Evolutionary conservation across 2,329 filamentous ascomycete species (phyloP), one percentile per base, ranked within the genome.

Genomic region (Trichoderma koningiopsis): DNA sequence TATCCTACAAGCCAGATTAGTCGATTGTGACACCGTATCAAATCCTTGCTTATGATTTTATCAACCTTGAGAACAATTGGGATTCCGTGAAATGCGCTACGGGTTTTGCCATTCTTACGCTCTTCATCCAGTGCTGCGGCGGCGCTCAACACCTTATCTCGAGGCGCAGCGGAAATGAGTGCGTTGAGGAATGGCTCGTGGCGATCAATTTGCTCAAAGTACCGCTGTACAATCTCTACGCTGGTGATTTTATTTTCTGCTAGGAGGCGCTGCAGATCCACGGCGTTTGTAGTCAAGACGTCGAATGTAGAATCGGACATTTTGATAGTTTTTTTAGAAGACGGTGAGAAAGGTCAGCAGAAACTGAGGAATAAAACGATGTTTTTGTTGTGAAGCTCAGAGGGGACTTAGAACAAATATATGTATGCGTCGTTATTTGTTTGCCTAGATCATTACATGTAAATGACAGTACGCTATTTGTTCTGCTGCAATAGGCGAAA

Each of bases 11-110:
- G 7, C 13, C 11, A 40, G 14, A 6, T 49, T 4, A 67, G 57
- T 11, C 16, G 22, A 29, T 24, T 11, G 3, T n/a, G 6, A 5
- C 2, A 1, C 19, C 4, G 14, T 4, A 1, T 11, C n/a, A 31
- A 11, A 16, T n/a, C 13, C 13, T 33, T 6, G 10, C 13, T 14
- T 8, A 10, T 11, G 3, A 7, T 7, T 1, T 37, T 40, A 43
- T 53, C 37, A 10, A 74, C 75, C 62, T 76, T 76, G 62, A 76
- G 59, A 13, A 73, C 69, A 60, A 76, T 72, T 3, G 74, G 74
- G 27, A 75, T 71, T 6, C 74, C 74, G 16, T 76, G 75, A 10
- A 76, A 69, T 0, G 70, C 58, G 24, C 75, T 71, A 14, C 74
- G 65, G 4, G 74, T 22, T 1, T 61, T 68, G 6, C 74, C 74